Conservation (phyloP, 202 grass and related monocot species). For the Setaria viridis region DNA sequence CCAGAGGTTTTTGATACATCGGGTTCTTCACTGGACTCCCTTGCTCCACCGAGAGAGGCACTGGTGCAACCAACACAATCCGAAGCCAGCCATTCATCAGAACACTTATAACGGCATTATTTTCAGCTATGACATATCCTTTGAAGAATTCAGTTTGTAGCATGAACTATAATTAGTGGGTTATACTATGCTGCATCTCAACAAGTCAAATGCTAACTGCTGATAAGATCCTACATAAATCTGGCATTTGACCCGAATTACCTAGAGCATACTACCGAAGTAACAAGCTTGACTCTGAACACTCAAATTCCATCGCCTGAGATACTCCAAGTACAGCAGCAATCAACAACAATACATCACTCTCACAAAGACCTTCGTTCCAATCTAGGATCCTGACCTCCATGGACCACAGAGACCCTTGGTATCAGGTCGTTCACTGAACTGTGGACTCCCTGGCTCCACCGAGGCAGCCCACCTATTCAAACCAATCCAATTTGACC, state of each 20-base stretch:
- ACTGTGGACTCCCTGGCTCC: not conserved
- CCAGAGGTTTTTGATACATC: slow-evolving; percentile 59
- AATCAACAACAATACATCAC: not conserved
- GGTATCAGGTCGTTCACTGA: not conserved
- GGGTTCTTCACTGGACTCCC: slow-evolving; percentile 64
- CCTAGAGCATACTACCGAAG: not conserved
- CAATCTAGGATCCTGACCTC: not conserved
- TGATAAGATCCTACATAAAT: not conserved
- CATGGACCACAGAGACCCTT: not conserved
- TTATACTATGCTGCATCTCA: not conserved
- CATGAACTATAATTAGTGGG: not conserved
- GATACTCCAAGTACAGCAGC: not conserved
- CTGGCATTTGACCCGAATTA: not conserved
- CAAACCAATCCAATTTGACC: not conserved
- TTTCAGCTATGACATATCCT: not conserved
- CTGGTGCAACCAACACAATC: slow-evolving; percentile 46
- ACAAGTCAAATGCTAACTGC: not conserved
- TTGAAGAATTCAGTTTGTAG: not conserved
- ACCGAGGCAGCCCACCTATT: not conserved
- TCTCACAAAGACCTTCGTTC: not conserved
- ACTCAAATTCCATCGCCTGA: not conserved
- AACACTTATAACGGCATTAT: not conserved
- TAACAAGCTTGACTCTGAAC: not conserved
- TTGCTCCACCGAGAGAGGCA: slow-evolving; percentile 61
- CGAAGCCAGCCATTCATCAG: not conserved